phyloP scores from a whole-genome alignment of 495 filamentous ascomycete species.

The Tetracladium setigerum region DNA sequence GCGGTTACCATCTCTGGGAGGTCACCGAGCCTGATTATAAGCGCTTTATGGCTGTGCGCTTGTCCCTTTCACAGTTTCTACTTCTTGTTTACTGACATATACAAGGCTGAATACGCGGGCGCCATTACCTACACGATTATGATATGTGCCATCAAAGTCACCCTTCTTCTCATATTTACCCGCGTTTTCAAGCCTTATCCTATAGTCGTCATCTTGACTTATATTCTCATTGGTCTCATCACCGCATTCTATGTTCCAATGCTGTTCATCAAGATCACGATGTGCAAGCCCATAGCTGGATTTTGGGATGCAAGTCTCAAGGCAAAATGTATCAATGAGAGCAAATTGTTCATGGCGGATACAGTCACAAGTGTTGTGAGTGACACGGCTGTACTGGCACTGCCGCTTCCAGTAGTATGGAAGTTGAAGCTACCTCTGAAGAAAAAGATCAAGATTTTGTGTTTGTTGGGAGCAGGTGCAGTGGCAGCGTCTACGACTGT shows the following conservation, averaged over 20 bases:
- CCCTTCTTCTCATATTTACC: background rate
- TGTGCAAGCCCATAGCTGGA: background rate
- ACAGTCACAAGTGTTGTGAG: no score
- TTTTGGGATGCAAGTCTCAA: background rate
- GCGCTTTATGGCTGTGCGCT: background rate
- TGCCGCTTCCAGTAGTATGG: no score
- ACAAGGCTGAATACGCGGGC: background rate
- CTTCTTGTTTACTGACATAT: background rate
- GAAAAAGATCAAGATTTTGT: no score
- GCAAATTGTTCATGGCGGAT: no score
- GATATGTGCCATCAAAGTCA: background rate
- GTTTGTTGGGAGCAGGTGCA: no score
- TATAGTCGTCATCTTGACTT: background rate
- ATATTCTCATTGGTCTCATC: background rate
- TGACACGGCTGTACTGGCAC: no score
- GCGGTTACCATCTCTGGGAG: constrained; percentile 3
- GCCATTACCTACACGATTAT: background rate
- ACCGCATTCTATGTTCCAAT: background rate
- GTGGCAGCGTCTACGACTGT: no score
- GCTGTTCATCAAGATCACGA: background rate
- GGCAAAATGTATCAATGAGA: no score
- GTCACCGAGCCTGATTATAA: background rate
- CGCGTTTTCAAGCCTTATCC: background rate
- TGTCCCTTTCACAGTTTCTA: no score
- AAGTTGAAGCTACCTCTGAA: no score